Conservation (phyloP, 305 asterid genomes). For the Fraxinus latifolia region DNA sequence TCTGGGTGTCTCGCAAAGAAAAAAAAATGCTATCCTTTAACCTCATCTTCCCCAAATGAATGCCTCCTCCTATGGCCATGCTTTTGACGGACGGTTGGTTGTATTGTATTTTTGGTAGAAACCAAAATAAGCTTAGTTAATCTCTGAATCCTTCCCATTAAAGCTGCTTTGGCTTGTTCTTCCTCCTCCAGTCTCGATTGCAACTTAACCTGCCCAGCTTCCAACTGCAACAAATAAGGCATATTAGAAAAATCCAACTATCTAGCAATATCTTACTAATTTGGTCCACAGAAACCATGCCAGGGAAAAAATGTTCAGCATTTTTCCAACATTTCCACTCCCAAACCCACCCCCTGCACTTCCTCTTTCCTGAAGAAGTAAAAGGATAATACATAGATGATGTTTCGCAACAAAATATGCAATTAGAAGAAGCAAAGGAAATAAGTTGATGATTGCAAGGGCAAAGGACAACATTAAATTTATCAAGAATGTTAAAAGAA, state of each 20-base stretch:
- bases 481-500: slow-evolving; percentile 6
- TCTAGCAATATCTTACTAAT: slow-evolving; percentile 12
- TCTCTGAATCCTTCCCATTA: slow-evolving; percentile 89
- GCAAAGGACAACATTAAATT: neutral
- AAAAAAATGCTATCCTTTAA: slow-evolving; percentile 20
- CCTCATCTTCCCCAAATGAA: slow-evolving; percentile 91
- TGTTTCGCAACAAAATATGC: neutral
- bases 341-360: neutral
- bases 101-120: slow-evolving; percentile 64
- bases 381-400: neutral
- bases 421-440: neutral
- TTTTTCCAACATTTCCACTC: slow-evolving; percentile 1
- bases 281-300: slow-evolving; percentile 5
- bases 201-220: slow-evolving; percentile 78
- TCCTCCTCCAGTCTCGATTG: slow-evolving; percentile 88
- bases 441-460: slow-evolving; percentile 2
- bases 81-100: slow-evolving; percentile 43
- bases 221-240: slow-evolving; percentile 51
- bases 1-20: slow-evolving; percentile 15
- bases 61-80: slow-evolving; percentile 63
- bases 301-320: neutral
- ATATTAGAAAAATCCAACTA: slow-evolving; percentile 21
- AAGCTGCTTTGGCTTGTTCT: slow-evolving; percentile 86
- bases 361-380: slow-evolving; percentile 11
- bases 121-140: slow-evolving; percentile 77